Conservation (phyloP, 192 early-diverging fungal genomes). For the Coemansia sp. region DNA sequence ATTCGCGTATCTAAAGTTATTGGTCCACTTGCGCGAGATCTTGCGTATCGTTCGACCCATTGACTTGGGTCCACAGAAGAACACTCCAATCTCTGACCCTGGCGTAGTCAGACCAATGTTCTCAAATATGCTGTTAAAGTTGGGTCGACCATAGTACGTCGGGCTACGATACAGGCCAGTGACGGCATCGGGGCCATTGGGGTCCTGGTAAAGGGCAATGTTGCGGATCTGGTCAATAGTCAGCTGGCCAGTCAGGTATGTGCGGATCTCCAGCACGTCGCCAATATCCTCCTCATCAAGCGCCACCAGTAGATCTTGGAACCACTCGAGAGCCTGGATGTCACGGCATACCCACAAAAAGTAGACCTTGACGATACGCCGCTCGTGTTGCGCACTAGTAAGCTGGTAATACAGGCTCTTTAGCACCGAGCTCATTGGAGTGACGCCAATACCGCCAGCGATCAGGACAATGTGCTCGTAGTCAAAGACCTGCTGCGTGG, state of each 20-base stretch:
- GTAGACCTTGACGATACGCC: slow-evolving; percentile 57
- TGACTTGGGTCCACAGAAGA: slow-evolving; percentile 79
- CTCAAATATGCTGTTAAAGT: slow-evolving; percentile 71
- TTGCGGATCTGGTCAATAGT: slow-evolving; percentile 65
- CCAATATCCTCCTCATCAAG: slow-evolving; percentile 64
- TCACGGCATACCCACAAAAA: slow-evolving; percentile 75
- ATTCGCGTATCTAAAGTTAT: slow-evolving; percentile 47
- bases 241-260: slow-evolving; percentile 68
- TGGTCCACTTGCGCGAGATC: slow-evolving; percentile 51
- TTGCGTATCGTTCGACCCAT: slow-evolving; percentile 65
- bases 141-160: slow-evolving; percentile 81
- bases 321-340: slow-evolving; percentile 69
- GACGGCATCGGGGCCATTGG: slow-evolving; percentile 66
- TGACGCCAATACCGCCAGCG: slow-evolving; percentile 78
- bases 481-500: slow-evolving; percentile 77
- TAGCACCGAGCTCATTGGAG: slow-evolving; percentile 74
- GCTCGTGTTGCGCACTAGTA: slow-evolving; percentile 28
- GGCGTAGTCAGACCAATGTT: slow-evolving; percentile 60
- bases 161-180: slow-evolving; percentile 66
- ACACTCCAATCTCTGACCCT: slow-evolving; percentile 72
- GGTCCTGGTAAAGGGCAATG: slow-evolving; percentile 65
- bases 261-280: slow-evolving; percentile 67
- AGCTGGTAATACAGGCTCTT: slow-evolving; percentile 67
- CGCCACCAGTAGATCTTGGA: slow-evolving; percentile 66
- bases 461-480: slow-evolving; percentile 70